phyloP scores from a whole-genome alignment of 108 stramenopile species.

The Cylindrotheca fusiformis region DNA sequence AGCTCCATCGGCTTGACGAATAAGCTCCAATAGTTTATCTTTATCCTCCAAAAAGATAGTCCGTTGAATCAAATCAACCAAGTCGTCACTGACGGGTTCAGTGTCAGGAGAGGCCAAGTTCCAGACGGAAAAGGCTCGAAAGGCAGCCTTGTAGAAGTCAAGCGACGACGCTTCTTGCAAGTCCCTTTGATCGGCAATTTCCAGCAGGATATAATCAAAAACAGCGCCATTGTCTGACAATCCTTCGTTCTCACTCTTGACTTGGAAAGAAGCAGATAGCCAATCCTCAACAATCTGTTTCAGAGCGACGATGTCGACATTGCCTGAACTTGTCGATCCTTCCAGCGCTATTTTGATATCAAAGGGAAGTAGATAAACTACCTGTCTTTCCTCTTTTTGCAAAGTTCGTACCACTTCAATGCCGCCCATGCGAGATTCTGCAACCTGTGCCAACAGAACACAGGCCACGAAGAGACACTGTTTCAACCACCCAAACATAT shows the following conservation, averaged over 20 bases:
- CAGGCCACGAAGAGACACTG: not conserved
- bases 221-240: slow-evolving; percentile 14
- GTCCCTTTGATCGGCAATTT: slow-evolving; percentile 6
- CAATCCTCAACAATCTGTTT: slow-evolving; percentile 32
- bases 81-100: slow-evolving; percentile 18
- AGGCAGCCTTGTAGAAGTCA: slow-evolving; percentile 8
- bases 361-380: slow-evolving; percentile 39
- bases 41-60: slow-evolving; percentile 32
- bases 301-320: slow-evolving; percentile 14
- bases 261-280: slow-evolving; percentile 32
- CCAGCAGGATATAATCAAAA: slow-evolving; percentile 28
- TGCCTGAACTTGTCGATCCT: not conserved
- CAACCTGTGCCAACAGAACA: not conserved
- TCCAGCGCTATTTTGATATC: slow-evolving; percentile 37
- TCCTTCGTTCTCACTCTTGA: slow-evolving; percentile 2
- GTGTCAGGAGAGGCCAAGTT: slow-evolving; percentile 1
- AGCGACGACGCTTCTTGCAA: slow-evolving; percentile 3
- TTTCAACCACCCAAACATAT: too few relatives aligned
- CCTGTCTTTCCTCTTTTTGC: not conserved
- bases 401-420: not conserved
- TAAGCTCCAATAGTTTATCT: slow-evolving; percentile 11
- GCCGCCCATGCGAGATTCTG: not conserved
- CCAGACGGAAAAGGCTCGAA: slow-evolving; percentile 28
- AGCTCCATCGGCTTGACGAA: slow-evolving; percentile 11
- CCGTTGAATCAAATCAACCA: slow-evolving; percentile 34